Evolutionary conservation across 805 yeast genomes (phyloP).

Genomic region (Lipomyces chichibuensis): DNA sequence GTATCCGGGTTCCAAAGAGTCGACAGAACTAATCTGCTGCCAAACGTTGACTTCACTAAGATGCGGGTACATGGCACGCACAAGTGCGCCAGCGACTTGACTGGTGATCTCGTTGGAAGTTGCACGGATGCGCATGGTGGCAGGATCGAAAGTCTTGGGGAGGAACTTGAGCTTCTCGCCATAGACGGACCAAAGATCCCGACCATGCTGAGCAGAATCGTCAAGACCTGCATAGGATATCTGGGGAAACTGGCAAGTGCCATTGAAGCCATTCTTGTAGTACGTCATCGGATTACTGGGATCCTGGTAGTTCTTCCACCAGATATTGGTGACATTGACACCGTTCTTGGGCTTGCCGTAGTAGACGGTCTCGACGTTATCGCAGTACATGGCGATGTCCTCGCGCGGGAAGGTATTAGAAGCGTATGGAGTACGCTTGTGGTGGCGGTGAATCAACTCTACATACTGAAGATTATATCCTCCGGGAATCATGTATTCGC

Average conservation of each 20-base stretch:
- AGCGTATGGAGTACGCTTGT: conserved; percentile 50
- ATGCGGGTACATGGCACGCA: conserved; percentile 48
- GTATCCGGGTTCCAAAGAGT: conserved; percentile 48
- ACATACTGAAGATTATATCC: conserved; percentile 41
- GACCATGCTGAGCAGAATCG: conserved; percentile 50
- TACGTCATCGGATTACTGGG: conserved; percentile 41
- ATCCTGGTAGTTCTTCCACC: conserved; percentile 38
- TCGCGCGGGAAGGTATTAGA: conserved; percentile 46
- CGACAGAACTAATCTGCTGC: conserved; percentile 43
- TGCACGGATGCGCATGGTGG: conserved; percentile 45
- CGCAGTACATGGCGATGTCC: conserved; percentile 41
- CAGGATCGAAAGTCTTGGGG: conserved; percentile 45
- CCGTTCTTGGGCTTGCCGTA: conserved; percentile 38
- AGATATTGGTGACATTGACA: conserved; percentile 25
- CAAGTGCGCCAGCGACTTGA: conserved; percentile 48
- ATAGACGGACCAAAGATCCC: conserved; percentile 47
- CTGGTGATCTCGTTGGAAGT: conserved; percentile 49
- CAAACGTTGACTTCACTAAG: conserved; percentile 42
- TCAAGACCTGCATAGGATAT: conserved; percentile 48
- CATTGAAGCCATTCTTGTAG: conserved; percentile 40
- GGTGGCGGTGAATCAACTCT: conserved; percentile 52
- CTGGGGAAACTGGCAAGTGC: conserved; percentile 49
- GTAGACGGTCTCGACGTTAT: conserved; percentile 42
- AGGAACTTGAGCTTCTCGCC: conserved; percentile 44
- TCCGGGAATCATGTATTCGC: conserved; percentile 38